These are phyloP conservation scores for Exserohilum turcica DNA, from an alignment of 2,329 filamentous ascomycete species.

Conservation along the genomic window DNA sequence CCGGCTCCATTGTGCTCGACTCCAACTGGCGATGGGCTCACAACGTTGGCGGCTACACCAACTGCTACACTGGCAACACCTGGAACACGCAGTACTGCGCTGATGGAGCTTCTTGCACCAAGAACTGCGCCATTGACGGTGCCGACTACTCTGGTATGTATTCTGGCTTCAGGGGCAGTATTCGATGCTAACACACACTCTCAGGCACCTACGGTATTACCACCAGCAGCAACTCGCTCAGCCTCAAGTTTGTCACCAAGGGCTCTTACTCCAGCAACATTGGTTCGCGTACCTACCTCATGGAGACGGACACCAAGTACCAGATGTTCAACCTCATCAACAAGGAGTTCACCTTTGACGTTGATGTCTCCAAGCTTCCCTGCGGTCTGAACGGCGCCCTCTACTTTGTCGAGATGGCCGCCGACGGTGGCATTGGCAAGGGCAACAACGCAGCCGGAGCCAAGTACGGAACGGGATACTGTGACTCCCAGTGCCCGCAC, in stretches of 20 bases:
- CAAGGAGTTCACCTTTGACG: constrained; percentile 51
- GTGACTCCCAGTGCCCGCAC: constrained; percentile 50
- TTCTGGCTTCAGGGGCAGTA: background rate
- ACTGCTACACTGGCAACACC: constrained; percentile 56
- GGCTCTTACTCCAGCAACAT: constrained; percentile 51
- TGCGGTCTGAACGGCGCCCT: constrained; percentile 70
- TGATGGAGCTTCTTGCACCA: constrained; percentile 46
- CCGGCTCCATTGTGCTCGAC: constrained; percentile 50
- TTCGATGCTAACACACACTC: background rate
- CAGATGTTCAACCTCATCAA: constrained; percentile 50
- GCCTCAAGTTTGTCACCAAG: constrained; percentile 63
- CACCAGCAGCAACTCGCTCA: constrained; percentile 58
- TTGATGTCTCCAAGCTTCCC: constrained; percentile 63
- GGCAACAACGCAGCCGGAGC: constrained; percentile 60
- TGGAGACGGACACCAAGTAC: constrained; percentile 50
- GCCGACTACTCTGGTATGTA: constrained; percentile 48
- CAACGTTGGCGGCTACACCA: constrained; percentile 51
- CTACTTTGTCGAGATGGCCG: constrained; percentile 63
- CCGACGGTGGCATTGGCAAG: constrained; percentile 58
- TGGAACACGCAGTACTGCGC: constrained; percentile 51
- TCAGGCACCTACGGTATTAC: constrained; percentile 55
- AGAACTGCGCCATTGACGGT: constrained; percentile 51
- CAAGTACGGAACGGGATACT: constrained; percentile 63
- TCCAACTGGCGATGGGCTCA: constrained; percentile 60
- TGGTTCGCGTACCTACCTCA: constrained; percentile 51